Evolutionary conservation across 2,329 filamentous ascomycete genomes (phyloP).

Genomic region (Diaporthe sp.): DNA sequence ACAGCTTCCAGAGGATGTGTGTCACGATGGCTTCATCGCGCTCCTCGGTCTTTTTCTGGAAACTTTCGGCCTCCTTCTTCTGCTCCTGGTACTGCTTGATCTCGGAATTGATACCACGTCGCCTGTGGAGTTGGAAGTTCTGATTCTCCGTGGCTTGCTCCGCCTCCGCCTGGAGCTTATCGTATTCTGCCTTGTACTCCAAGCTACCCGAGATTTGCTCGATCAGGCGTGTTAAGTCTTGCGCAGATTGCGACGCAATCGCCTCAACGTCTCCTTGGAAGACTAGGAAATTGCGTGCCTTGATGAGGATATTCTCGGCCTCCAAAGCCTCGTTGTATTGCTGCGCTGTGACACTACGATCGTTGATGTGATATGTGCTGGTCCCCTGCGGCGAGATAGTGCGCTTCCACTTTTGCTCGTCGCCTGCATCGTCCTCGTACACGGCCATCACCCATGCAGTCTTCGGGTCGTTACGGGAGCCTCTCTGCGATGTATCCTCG

Average conservation of each 20-base stretch:
- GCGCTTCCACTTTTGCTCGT: constrained; percentile 96
- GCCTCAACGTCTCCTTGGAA: constrained; percentile 99
- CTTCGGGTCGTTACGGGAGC: constrained; percentile 86
- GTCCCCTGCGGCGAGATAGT: constrained; percentile 89
- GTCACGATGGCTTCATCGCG: constrained; percentile 92
- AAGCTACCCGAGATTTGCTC: constrained; percentile 98
- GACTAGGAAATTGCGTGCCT: constrained; percentile 96
- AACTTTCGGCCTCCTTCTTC: constrained; percentile 95
- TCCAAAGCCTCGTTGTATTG: constrained; percentile 96
- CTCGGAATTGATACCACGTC: constrained; percentile 95
- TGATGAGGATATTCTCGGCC: constrained; percentile 96
- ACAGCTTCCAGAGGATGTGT: constrained; percentile 96
- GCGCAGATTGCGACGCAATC: constrained; percentile 94
- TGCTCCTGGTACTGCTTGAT: constrained; percentile 98
- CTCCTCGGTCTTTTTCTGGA: constrained; percentile 90
- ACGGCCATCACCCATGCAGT: constrained; percentile 99
- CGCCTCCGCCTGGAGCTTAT: constrained; percentile 86
- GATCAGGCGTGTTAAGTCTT: constrained; percentile 92
- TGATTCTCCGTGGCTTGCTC: constrained; percentile 92
- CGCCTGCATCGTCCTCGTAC: constrained; percentile 96
- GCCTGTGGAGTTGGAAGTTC: constrained; percentile 87
- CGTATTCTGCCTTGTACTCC: constrained; percentile 95
- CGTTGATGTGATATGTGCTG: constrained; percentile 98
- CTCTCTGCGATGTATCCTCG: constrained; percentile 71
- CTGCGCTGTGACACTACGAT: constrained; percentile 86